Evolutionary conservation across 2,329 filamentous ascomycete species (phyloP).

Genomic region (Xylariaceae sp.): DNA sequence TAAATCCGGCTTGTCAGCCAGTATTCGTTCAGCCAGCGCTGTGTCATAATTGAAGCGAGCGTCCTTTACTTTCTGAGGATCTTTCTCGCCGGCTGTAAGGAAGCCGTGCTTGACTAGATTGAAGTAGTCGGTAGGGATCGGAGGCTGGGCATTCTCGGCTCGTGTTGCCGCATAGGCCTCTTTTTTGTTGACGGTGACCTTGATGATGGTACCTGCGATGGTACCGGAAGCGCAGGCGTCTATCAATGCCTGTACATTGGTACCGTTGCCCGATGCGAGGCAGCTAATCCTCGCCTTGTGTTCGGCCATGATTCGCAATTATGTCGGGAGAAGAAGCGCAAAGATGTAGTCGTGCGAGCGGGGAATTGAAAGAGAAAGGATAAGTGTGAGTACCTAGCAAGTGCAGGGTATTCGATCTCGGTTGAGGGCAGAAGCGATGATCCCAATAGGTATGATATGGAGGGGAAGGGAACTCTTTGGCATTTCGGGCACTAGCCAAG

Average conservation of each 20-base stretch:
- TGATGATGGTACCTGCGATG: slow-evolving; percentile 41
- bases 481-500: no score
- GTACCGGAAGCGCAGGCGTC: slow-evolving; percentile 38
- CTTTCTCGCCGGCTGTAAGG: slow-evolving; percentile 51
- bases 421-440: no score
- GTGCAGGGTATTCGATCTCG: no score
- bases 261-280: slow-evolving; percentile 20
- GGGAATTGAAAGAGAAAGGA: no score
- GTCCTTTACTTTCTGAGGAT: slow-evolving; percentile 47
- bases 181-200: slow-evolving; percentile 44
- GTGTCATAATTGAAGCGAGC: slow-evolving; percentile 67
- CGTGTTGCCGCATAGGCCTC: slow-evolving; percentile 41
- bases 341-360: not conserved
- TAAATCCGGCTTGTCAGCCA: slow-evolving; percentile 61
- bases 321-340: not conserved
- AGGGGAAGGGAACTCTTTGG: no score
- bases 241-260: slow-evolving; percentile 40
- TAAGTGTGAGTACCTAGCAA: no score
- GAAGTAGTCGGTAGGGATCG: slow-evolving; percentile 72
- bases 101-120: slow-evolving; percentile 72
- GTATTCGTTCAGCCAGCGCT: slow-evolving; percentile 63
- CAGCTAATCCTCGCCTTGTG: slow-evolving; percentile 19
- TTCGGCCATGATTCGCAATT: slow-evolving; percentile 9
- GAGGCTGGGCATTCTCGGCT: slow-evolving; percentile 40
- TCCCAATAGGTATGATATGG: no score